Base-by-base conservation (phyloP, 1,284 basidiomycete genomes). In the Moesziomyces aphidis region DNA sequence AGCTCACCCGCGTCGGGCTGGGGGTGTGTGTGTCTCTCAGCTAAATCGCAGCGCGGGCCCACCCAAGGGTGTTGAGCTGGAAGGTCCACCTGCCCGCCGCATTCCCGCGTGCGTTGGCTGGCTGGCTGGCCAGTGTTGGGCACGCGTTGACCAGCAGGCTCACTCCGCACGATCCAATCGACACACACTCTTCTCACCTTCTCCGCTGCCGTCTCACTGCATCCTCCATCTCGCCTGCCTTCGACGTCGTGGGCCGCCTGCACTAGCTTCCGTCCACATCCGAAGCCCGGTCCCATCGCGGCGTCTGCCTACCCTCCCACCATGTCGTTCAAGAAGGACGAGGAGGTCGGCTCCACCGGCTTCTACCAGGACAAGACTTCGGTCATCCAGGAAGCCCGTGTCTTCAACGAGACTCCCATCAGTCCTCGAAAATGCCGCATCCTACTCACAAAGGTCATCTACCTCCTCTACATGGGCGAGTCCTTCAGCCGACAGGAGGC, bases 351-450 rank as follows among this genome's bases (percentile, higher is more conserved):
- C 15, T 62, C 67, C 42, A 72, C 70, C 46, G 69, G 80, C 58
- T 83, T 82, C 70, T 83, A 80, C 58, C 83, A 84, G 75, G 83
- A 84, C 73, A 84, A 84, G 79, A 80, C 79, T 11, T 79, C 79
- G 11, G 82, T 84, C 54, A 80, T 84, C 53, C 97, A 99, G 86
- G 97, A 99, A 86, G 96, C 97, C 67, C 91, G 97, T 76, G 93
- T 96, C 72, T 99, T 99, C 90, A 99, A 99, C 88, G 96, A 99
- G 86, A 95, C 95, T 19, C 96, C 96, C 76, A 95, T 99, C 86
- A 85, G 81, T 43, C 85, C 86, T 15, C 90, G 96, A 81, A 97
- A 96, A 88, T 99, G 96, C 87, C 91, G 96, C 83, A 93, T 95
- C 49, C 89, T 99, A 63, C 90, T 99, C 79, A 99, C 96, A 51